Base-by-base conservation (phyloP, 225 moss, liverwort and hornwort genomes). In the Pseudoscleropodium purum region DNA sequence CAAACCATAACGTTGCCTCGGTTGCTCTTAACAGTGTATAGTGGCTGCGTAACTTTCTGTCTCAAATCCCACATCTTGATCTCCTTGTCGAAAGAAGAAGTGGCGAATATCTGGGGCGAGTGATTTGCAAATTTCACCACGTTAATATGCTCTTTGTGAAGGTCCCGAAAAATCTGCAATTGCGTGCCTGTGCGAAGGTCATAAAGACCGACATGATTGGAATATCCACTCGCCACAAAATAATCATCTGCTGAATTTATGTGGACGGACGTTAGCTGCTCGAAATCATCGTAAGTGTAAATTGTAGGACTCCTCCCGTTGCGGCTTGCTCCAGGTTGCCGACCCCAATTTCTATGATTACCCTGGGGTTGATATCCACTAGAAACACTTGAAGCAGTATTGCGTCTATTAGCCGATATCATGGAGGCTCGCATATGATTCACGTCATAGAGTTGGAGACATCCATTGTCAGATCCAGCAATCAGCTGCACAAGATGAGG, bases 1-100 rank as follows among this genome's bases (percentile, higher is more conserved):
- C 96, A 96, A 83, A 96, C 96, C 96, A 96, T 96, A 76, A 96
- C 96, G 84, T 96, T 96, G 82, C 96, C 95, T 74, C 95, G 92
- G 75, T 91, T 92, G 87, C 96, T 96, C 73, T 88, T 89, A 57
- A 95, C 94, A 83, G 95, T 95, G 89, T 96, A 95, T 59, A 96
- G 92, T 75, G 96, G 95, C 84, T 91, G 94, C 25, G 92, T 93
- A 67, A 92, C 91, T 91, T 95, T 96, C 85, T 94, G 94, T 86
- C 96, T 92, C 63, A 95, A 79, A 90, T 96, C 96, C 96, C 96
- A 96, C 96, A 95, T 96, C 91, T 96, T 96, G 59, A 96, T 95
- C 87, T 96, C 95, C 87, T 92, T 96, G 80, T 96, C 96, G 79
- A 96, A 96, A 68, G 96, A 96, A 62, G 96, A 96, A 69, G 96